Evolutionary conservation across 306 rosid genomes (phyloP).

Genomic region (Crotalaria pallida): DNA sequence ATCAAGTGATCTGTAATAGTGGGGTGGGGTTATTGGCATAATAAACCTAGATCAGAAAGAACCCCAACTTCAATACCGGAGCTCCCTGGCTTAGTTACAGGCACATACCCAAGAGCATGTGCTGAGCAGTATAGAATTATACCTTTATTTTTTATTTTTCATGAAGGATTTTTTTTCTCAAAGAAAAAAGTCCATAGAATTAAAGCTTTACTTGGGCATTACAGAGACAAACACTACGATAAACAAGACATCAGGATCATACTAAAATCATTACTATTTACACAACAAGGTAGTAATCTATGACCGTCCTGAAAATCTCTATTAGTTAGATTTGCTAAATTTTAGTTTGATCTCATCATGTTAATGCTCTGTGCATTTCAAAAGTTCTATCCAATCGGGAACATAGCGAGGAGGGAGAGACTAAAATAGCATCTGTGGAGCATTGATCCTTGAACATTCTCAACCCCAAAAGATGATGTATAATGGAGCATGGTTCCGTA

Average conservation of each 20-base stretch:
- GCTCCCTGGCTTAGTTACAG: background rate
- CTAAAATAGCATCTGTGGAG: slow-evolving; percentile 16
- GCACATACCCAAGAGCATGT: background rate
- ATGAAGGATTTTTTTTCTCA: too few species aligned
- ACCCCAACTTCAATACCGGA: background rate
- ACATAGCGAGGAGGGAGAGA: slow-evolving; percentile 9
- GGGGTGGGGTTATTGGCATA: too few species aligned
- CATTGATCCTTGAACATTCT: background rate
- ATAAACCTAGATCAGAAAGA: too few species aligned
- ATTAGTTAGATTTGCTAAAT: slow-evolving; percentile 22
- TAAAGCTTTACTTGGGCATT: background rate
- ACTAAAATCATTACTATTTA: slow-evolving; percentile 3
- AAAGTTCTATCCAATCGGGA: background rate
- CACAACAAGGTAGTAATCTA: slow-evolving; percentile 24
- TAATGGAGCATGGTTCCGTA: background rate
- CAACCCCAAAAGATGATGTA: background rate
- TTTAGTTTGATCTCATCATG: slow-evolving; percentile 17
- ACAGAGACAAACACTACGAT: background rate
- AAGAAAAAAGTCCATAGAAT: too few species aligned
- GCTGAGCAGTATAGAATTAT: too few species aligned
- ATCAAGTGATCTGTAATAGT: too few species aligned
- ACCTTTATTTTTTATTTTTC: too few species aligned
- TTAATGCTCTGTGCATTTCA: slow-evolving; percentile 22
- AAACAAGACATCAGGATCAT: background rate
- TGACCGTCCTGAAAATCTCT: slow-evolving; percentile 23